Conservation (phyloP, 78 protist species). For the Emiliania huxleyi region DNA sequence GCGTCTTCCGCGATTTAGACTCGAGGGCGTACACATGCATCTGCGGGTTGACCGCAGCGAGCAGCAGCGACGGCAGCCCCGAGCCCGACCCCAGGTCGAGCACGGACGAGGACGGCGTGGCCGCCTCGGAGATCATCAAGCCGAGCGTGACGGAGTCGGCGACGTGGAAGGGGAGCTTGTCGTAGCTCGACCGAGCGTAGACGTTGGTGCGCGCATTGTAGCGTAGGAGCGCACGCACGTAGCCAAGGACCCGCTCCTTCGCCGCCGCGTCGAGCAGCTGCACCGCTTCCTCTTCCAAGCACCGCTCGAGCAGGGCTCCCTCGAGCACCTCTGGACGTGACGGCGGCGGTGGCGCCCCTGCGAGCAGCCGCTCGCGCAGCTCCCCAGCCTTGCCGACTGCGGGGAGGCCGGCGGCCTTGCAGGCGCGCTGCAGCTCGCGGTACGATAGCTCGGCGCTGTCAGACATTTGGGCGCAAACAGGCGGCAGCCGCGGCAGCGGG, state of each 20-base stretch:
- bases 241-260: neutral
- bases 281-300: neutral
- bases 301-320: neutral
- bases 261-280: neutral
- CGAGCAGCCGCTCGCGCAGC: neutral
- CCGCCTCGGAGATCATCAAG: neutral
- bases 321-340: neutral
- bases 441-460: neutral
- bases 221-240: neutral
- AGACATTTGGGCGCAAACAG: too few relatives aligned
- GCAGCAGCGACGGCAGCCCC: neutral
- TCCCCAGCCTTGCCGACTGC: neutral
- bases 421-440: neutral
- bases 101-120: neutral
- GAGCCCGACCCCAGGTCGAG: slow-evolving; percentile 20
- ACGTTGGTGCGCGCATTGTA: slow-evolving; percentile 26
- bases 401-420: neutral
- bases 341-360: neutral
- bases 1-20: neutral
- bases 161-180: neutral
- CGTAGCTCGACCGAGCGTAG: neutral
- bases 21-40: neutral
- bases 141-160: neutral
- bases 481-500: too few relatives aligned
- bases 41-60: neutral